Evolutionary conservation across 306 rosid species (phyloP).

Genomic region (Trifolium dubium): DNA sequence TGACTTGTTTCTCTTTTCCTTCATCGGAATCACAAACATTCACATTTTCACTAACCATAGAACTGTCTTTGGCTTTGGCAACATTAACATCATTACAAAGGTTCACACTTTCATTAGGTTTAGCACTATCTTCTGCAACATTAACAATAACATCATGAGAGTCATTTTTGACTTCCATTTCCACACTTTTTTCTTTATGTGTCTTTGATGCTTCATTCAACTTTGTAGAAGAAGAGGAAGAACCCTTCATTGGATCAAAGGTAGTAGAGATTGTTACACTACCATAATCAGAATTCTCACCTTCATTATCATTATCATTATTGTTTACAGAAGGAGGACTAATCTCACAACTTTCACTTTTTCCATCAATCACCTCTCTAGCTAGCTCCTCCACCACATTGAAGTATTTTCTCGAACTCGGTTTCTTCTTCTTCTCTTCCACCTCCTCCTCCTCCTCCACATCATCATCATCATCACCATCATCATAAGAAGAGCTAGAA

Average conservation of each 20-base stretch:
- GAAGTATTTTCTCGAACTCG: neutral
- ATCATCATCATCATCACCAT: neutral
- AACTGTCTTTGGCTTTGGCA: too few species aligned
- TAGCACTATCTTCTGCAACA: too few species aligned
- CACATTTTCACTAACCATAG: neutral
- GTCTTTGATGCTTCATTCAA: neutral
- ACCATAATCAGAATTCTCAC: neutral
- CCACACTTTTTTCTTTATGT: neutral
- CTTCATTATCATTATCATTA: neutral
- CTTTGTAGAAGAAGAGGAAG: neutral
- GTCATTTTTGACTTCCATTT: neutral
- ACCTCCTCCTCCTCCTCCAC: neutral
- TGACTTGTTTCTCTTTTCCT: neutral
- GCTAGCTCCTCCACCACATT: neutral
- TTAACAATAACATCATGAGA: neutral
- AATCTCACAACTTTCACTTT: neutral
- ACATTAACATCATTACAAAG: neutral
- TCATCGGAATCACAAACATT: neutral
- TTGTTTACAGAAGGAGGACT: neutral
- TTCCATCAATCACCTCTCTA: neutral
- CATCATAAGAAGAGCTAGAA: neutral
- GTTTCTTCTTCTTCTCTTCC: neutral
- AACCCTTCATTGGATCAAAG: neutral
- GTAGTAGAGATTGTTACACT: neutral
- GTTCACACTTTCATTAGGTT: too few species aligned